Conservation (phyloP, 192 early-diverging fungal genomes). For the Backusella psychrophila region DNA sequence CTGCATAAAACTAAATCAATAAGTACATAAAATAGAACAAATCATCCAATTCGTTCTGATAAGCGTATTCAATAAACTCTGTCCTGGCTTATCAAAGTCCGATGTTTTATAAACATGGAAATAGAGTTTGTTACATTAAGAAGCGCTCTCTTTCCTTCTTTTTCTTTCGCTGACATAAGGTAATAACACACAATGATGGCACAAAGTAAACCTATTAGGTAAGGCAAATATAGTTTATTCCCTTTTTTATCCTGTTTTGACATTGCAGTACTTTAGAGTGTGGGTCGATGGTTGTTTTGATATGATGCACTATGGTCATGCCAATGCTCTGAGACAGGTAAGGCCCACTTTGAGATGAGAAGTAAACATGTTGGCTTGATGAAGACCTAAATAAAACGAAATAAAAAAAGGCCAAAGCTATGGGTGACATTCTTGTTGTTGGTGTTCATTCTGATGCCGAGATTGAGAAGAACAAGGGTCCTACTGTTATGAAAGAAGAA, state of each 20-base stretch:
- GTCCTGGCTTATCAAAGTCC: neutral
- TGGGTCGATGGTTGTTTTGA: conserved; percentile 98
- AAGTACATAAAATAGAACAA: too few relatives aligned
- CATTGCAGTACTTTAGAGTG: conserved; percentile 35
- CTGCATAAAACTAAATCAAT: too few relatives aligned
- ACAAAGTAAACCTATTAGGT: conserved; percentile 10
- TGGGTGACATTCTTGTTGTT: conserved; percentile 93
- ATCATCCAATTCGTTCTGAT: too few relatives aligned
- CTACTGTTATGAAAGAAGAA: conserved; percentile 94
- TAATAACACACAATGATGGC: neutral
- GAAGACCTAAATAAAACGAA: neutral
- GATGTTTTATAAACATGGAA: neutral
- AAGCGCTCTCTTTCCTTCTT: neutral
- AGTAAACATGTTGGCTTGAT: neutral
- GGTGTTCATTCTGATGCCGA: conserved; percentile 96
- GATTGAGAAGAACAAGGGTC: conserved; percentile 92
- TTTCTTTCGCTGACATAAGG: neutral
- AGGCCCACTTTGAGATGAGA: neutral
- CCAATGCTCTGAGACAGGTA: conserved; percentile 95
- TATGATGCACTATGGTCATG: conserved; percentile 96
- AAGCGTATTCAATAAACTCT: neutral
- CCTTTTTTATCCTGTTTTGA: neutral
- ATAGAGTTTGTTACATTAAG: neutral
- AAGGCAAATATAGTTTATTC: neutral
- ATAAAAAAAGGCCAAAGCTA: conserved; percentile 75